A percentile compares a stretch with the other conserved stretches of the same genome.
Evolutionary conservation across 169 alveolate species (phyloP).

Genomic region (Ichthyophthirius multifiliis): DNA sequence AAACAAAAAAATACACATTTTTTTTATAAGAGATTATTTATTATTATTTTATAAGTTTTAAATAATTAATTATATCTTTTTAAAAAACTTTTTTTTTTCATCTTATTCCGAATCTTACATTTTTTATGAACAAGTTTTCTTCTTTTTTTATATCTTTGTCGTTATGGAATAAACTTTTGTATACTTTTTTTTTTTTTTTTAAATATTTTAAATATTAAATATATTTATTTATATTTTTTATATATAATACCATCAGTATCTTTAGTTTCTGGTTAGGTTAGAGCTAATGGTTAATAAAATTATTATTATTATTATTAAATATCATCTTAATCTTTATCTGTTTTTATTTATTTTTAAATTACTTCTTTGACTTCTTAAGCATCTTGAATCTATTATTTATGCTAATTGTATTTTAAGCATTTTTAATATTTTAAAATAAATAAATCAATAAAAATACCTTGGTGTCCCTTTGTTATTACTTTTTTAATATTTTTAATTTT

Average conservation of each 20-base stretch:
- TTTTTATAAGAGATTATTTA: too few species aligned
- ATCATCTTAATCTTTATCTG: neutral
- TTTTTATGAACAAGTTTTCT: constrained; percentile 23
- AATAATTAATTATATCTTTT: too few species aligned
- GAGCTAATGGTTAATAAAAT: neutral
- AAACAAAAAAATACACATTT: too few species aligned
- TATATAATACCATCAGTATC: neutral
- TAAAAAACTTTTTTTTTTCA: too few species aligned
- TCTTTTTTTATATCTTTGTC: constrained; percentile 2
- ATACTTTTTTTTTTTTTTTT: neutral
- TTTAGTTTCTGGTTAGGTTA: neutral
- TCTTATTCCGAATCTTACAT: constrained; percentile 41
- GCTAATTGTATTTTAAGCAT: neutral
- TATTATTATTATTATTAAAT: neutral
- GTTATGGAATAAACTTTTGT: neutral
- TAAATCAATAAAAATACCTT: neutral
- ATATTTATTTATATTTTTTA: neutral
- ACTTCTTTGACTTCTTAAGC: neutral
- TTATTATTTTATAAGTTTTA: too few species aligned
- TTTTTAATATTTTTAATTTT: neutral
- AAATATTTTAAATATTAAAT: neutral
- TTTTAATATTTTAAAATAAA: neutral
- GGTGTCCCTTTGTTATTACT: neutral
- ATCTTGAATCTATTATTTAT: neutral
- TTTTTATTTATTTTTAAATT: neutral